Conservation (phyloP, 169 alveolate genomes). For the Plasmodium gonderi region DNA sequence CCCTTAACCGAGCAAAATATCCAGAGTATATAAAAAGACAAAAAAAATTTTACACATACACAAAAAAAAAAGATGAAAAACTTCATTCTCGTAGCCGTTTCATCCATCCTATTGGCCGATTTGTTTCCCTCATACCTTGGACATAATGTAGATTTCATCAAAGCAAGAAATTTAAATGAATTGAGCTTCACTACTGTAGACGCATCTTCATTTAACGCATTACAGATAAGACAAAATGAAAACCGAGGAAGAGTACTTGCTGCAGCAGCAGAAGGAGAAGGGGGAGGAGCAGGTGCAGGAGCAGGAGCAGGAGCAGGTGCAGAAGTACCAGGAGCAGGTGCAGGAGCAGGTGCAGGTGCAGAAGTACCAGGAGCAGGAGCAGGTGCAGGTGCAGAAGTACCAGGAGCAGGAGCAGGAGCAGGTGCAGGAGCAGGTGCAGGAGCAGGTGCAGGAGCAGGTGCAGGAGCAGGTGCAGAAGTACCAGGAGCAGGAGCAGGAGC, state of each 20-base stretch:
- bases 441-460: not conserved
- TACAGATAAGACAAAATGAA: not conserved
- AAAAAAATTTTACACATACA: not conserved
- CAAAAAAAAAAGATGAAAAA: conserved; percentile 27
- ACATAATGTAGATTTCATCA: not conserved
- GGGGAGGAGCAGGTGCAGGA: not conserved
- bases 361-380: not conserved
- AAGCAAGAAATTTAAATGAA: conserved; percentile 18
- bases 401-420: not conserved
- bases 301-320: not conserved
- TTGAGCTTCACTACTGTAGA: conserved; percentile 19
- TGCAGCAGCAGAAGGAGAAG: not conserved
- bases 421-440: not conserved
- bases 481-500: not conserved
- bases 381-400: not conserved
- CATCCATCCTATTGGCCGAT: conserved; percentile 43
- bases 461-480: not conserved
- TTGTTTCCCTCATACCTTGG: not conserved
- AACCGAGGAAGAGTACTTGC: conserved; percentile 44
- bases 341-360: not conserved
- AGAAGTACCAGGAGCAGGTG: not conserved
- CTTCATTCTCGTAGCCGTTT: conserved; percentile 12
- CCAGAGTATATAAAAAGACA: not conserved
- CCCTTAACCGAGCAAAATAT: not conserved
- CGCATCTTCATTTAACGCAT: conserved; percentile 1